These are phyloP conservation scores for Tricholoma flavovirens DNA, from an alignment of 768 basidiomycete species.

Conservation along the genomic window DNA sequence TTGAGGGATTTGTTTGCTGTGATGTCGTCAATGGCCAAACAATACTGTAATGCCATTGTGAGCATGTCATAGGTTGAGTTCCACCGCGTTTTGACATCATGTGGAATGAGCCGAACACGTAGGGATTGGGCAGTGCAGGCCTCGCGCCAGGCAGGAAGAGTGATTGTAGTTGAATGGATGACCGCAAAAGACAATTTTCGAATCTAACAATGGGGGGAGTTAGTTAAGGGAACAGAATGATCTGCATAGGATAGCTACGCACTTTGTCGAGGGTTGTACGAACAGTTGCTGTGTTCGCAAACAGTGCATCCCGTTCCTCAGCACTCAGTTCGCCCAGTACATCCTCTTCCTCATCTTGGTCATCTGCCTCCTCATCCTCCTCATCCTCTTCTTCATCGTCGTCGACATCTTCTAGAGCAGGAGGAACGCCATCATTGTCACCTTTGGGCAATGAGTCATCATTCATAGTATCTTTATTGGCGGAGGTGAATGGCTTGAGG, in stretches of 20 bases:
- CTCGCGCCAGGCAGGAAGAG: conserved; percentile 5
- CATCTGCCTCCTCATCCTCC: too few relatives aligned
- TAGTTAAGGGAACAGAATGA: background rate
- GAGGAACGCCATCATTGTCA: too few relatives aligned
- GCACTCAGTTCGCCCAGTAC: too few relatives aligned
- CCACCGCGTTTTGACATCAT: too few relatives aligned
- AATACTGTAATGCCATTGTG: conserved; percentile 21
- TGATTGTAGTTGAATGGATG: conserved; percentile 5
- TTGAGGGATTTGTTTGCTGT: conserved; percentile 15
- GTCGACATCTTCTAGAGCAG: too few relatives aligned
- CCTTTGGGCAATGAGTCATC: too few relatives aligned
- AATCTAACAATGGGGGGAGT: background rate
- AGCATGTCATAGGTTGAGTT: too few relatives aligned
- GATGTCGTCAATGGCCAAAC: conserved; percentile 16
- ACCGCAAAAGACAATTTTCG: conserved; percentile 4
- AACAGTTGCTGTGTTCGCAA: conserved; percentile 8
- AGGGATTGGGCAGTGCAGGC: background rate
- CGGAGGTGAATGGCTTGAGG: conserved; percentile 26
- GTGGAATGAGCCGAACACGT: conserved; percentile 12
- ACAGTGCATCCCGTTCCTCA: too few relatives aligned
- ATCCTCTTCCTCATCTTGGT: too few relatives aligned
- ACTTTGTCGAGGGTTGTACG: conserved; percentile 28
- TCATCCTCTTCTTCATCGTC: too few relatives aligned
- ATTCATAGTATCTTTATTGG: too few relatives aligned
- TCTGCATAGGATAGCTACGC: background rate